phyloP scores from a whole-genome alignment of 2,329 filamentous ascomycete genomes.

The Madurella mycetomatis region DNA sequence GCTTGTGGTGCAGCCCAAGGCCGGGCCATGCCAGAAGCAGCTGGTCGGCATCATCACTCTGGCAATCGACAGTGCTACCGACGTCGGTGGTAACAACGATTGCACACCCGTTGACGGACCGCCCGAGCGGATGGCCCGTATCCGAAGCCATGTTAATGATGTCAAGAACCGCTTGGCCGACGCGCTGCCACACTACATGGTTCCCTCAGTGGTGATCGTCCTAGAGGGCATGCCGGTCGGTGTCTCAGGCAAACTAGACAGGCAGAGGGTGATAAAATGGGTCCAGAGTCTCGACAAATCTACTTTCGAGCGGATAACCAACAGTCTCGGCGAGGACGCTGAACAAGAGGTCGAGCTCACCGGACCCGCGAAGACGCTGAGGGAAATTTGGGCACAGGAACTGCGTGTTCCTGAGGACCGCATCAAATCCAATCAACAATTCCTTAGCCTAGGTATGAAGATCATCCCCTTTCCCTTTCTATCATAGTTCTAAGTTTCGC shows the following conservation, averaged over 20 bases:
- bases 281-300: slow-evolving; percentile 15
- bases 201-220: slow-evolving; percentile 22
- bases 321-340: slow-evolving; percentile 12
- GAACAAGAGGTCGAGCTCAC: slow-evolving; percentile 13
- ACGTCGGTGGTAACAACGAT: neutral
- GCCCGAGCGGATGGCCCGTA: slow-evolving; percentile 7
- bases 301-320: slow-evolving; percentile 17
- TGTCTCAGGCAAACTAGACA: slow-evolving; percentile 23
- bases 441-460: slow-evolving; percentile 21
- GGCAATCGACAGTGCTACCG: neutral
- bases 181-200: slow-evolving; percentile 23
- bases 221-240: slow-evolving; percentile 21
- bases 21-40: slow-evolving; percentile 18
- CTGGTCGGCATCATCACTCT: slow-evolving; percentile 21
- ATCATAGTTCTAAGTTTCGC: neutral
- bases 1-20: slow-evolving; percentile 21
- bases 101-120: slow-evolving; percentile 13
- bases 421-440: slow-evolving; percentile 18
- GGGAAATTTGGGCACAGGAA: slow-evolving; percentile 23
- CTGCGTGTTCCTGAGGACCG: slow-evolving; percentile 17
- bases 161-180: slow-evolving; percentile 17
- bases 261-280: slow-evolving; percentile 17
- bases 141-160: slow-evolving; percentile 13
- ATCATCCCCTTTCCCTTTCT: neutral
- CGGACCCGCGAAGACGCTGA: slow-evolving; percentile 13